Evolutionary conservation across 495 filamentous ascomycete species (phyloP).

Genomic region (Penicillium crystallinum): DNA sequence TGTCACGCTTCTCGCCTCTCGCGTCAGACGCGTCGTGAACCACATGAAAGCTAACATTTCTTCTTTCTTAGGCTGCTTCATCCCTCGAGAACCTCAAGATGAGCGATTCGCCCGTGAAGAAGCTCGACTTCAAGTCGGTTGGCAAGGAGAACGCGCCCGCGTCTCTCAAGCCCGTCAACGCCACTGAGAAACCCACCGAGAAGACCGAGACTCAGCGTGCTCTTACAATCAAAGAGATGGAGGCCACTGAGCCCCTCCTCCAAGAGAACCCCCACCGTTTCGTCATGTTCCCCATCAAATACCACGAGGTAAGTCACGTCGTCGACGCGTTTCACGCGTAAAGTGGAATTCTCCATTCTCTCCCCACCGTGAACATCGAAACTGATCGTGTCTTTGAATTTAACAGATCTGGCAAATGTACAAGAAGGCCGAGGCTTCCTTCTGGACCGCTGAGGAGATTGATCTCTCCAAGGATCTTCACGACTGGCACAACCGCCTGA

Average conservation of each 20-base stretch:
- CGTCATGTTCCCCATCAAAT: constrained; percentile 98
- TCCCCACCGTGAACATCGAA: constrained; percentile 16
- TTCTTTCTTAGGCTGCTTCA: constrained; percentile 62
- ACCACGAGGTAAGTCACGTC: constrained; percentile 84
- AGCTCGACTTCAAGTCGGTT: constrained; percentile 64
- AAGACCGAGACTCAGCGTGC: constrained; percentile 50
- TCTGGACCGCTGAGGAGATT: constrained; percentile 99
- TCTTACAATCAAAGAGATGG: constrained; percentile 60
- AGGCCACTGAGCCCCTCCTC: constrained; percentile 83
- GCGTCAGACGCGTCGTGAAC: constrained; percentile 30
- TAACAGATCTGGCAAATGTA: constrained; percentile 99
- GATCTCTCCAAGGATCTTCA: constrained; percentile 97
- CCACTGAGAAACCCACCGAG: constrained; percentile 46
- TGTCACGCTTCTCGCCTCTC: constrained; percentile 37
- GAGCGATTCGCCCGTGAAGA: constrained; percentile 83
- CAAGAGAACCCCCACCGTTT: constrained; percentile 96
- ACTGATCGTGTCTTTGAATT: constrained; percentile 10
- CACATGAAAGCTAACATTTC: constrained; percentile 20
- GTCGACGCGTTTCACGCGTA: constrained; percentile 59
- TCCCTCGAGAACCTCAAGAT: constrained; percentile 86
- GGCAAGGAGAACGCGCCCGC: constrained; percentile 81
- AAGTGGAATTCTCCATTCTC: constrained; percentile 41
- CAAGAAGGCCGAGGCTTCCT: constrained; percentile 99
- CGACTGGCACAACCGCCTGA: constrained; percentile 97
- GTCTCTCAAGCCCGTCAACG: constrained; percentile 46